Base-by-base conservation (phyloP, 306 rosid species). In the Lotus japonicus region DNA sequence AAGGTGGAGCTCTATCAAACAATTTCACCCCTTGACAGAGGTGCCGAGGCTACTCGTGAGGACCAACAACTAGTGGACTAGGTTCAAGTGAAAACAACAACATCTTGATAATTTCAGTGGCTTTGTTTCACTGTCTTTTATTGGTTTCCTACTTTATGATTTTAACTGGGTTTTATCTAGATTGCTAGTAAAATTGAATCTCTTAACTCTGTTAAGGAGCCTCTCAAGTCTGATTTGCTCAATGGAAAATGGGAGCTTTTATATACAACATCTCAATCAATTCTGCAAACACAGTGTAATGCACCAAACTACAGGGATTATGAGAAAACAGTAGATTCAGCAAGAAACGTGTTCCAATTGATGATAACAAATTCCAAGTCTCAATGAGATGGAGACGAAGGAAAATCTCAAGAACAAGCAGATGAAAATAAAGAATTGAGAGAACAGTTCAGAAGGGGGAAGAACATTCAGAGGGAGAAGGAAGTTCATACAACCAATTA, bases 211-310 rank as follows among this genome's bases (percentile, higher is more conserved):
- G 58, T 55, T 14, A 89, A 87, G 85, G 88, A 87, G 59, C 91
- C 96, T 15, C 92, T 92, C 50, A 87, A 87, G 58, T 89, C 95
- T 66, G 81, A 84, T 82, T 73, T 84, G 68, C 89, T 92, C 14
- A 84, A 87, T 64, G 98, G 98, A 19, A 92, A 89, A 81, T 92
- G 98, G 98, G 98, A 92, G 85, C 96, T 92, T 70, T 49, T 89
- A 43, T 92, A 89, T 73, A 92, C 98, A 12, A 92, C 96, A 48
- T 92, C 96, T 63, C 73, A 45, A 64, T 92, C 96, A 3, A 64
- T 89, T 82, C 77, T 89, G 67, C 92, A 89, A 75, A 83, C 87
- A n/a, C n/a, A n/a, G n/a, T n/a, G n/a, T n/a, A n/a, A n/a, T n/a
- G n/a, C n/a, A n/a, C n/a, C n/a, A n/a, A n/a, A n/a, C n/a, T n/a